Percentiles rank a stretch among this genome's conserved stretches.
Evolutionary conservation across 2,329 filamentous ascomycete species (phyloP).

Genomic region (Aureobasidium musti): DNA sequence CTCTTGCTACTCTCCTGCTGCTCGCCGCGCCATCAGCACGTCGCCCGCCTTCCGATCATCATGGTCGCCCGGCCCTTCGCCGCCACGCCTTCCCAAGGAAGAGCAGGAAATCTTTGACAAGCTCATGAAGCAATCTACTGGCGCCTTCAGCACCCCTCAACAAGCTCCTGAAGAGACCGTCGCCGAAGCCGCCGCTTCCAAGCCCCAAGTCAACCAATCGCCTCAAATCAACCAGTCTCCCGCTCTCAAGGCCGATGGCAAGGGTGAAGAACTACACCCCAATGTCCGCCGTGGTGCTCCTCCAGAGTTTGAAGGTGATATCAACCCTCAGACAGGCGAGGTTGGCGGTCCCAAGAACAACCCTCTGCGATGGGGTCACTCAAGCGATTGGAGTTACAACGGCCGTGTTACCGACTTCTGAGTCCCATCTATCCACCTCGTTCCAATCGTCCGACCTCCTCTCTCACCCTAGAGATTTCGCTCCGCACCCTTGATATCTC

Average conservation of each 20-base stretch:
- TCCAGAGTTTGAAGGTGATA: constrained; percentile 90
- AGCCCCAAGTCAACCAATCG: constrained; percentile 35
- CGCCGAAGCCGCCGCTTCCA: constrained; percentile 36
- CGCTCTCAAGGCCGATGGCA: constrained; percentile 54
- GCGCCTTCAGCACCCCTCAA: constrained; percentile 70
- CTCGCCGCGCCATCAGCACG: constrained; percentile 42
- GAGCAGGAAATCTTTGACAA: constrained; percentile 90
- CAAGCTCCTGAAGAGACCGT: constrained; percentile 44
- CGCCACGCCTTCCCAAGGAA: constrained; percentile 81
- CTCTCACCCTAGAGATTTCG: constrained; percentile 42
- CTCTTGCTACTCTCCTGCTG: constrained; percentile 29
- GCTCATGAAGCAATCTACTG: constrained; percentile 76
- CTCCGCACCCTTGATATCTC: constrained; percentile 34
- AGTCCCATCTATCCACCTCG: constrained; percentile 31
- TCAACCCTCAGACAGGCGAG: constrained; percentile 92
- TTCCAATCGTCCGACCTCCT: constrained; percentile 40
- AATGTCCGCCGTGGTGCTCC: constrained; percentile 73
- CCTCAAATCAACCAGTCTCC: constrained; percentile 43
- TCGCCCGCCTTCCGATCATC: constrained; percentile 47
- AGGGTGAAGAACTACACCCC: constrained; percentile 67
- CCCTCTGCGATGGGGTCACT: constrained; percentile 79
- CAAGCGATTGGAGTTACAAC: constrained; percentile 88
- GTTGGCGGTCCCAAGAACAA: constrained; percentile 97
- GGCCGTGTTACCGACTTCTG: constrained; percentile 90
- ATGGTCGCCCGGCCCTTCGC: constrained; percentile 60